phyloP scores from a whole-genome alignment of 768 basidiomycete genomes.

The Russula brevipes region DNA sequence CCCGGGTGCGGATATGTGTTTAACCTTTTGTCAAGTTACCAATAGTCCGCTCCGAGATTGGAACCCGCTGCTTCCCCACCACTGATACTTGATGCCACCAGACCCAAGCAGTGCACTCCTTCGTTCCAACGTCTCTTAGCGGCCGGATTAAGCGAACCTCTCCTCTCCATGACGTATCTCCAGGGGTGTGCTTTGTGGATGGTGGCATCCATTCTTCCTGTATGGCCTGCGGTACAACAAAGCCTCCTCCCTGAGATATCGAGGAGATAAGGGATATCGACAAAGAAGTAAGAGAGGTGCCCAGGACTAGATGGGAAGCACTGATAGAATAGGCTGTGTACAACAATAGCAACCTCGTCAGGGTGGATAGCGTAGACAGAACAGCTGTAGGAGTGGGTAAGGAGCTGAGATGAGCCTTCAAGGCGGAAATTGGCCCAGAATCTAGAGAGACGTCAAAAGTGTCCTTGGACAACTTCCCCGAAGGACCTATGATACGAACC shows the following conservation, averaged over 20 bases:
- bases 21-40: conserved; percentile 63
- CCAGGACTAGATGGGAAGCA: conserved; percentile 75
- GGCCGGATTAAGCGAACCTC: conserved; percentile 57
- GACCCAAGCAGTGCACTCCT: conserved; percentile 72
- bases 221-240: conserved; percentile 58
- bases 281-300: conserved; percentile 72
- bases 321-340: conserved; percentile 52
- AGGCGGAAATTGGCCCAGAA: conserved; percentile 32
- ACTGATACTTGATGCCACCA: conserved; percentile 64
- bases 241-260: conserved; percentile 73
- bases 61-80: conserved; percentile 44
- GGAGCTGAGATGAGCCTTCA: conserved; percentile 50
- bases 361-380: conserved; percentile 49
- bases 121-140: conserved; percentile 66
- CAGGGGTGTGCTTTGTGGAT: conserved; percentile 15
- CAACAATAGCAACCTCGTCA: conserved; percentile 65
- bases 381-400: conserved; percentile 74
- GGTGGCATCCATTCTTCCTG: conserved; percentile 62
- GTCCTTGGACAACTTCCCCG: conserved; percentile 13
- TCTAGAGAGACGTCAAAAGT: conserved; percentile 7
- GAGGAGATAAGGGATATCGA: conserved; percentile 70
- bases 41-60: conserved; percentile 54
- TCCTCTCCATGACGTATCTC: conserved; percentile 17
- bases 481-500: conserved; percentile 31
- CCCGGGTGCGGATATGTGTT: background rate